phyloP scores from a whole-genome alignment of 495 filamentous ascomycete genomes.

The Neurospora terricola region DNA sequence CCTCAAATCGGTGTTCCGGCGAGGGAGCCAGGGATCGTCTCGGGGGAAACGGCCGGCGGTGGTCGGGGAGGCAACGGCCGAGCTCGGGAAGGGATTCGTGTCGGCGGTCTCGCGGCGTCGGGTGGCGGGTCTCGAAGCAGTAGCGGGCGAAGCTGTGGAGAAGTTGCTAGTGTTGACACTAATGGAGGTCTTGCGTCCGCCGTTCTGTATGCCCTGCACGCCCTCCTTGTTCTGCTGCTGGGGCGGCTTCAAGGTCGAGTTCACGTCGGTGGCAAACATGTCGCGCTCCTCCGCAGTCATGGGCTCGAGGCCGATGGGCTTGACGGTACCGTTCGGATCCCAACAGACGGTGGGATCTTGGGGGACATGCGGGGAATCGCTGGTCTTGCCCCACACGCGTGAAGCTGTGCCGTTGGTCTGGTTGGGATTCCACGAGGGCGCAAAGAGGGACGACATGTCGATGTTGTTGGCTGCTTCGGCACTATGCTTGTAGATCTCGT shows the following conservation, averaged over 20 bases:
- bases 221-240: constrained; percentile 60
- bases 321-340: constrained; percentile 64
- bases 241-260: constrained; percentile 83
- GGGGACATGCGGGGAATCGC: constrained; percentile 52
- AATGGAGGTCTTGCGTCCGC: constrained; percentile 64
- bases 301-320: constrained; percentile 63
- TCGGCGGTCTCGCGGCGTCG: constrained; percentile 86
- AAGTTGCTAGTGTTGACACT: constrained; percentile 42
- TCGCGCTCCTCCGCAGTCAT: constrained; percentile 80
- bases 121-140: constrained; percentile 53
- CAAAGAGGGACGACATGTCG: constrained; percentile 57
- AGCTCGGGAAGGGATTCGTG: constrained; percentile 53
- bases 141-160: constrained; percentile 51
- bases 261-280: constrained; percentile 77
- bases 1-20: constrained; percentile 57
- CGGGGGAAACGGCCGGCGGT: constrained; percentile 36
- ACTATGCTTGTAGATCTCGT: constrained; percentile 61
- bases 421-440: constrained; percentile 67
- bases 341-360: constrained; percentile 66
- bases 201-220: constrained; percentile 28
- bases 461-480: constrained; percentile 45
- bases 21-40: constrained; percentile 51
- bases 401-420: constrained; percentile 49
- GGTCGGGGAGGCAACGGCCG: constrained; percentile 39
- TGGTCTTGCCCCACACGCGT: constrained; percentile 67